Base-by-base conservation (phyloP, 1,139 yeast species). In the Scheffersomyces parashehatae region DNA sequence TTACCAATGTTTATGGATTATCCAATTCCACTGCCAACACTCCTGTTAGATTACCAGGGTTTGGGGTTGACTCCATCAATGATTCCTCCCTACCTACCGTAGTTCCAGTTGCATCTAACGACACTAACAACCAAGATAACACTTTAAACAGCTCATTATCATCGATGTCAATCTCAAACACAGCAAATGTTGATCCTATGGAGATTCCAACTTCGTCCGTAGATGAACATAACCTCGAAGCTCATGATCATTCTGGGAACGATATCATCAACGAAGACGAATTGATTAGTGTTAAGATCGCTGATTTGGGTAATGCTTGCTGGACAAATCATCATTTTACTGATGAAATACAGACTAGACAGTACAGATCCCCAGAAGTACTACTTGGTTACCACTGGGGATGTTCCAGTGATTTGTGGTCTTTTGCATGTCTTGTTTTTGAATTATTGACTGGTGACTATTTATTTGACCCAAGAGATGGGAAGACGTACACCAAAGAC, bases 341-440 rank as follows among this genome's bases (percentile, higher is more conserved):
- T 4, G 79, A 75, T 52, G 79, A 73, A 52, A 75, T 75, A 42
- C 80, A 75, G 58, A 75, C 80, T 9, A 60, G 80, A 43, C 80
- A 75, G 51, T 75, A 75, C 49, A 58, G 80, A 30, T 64, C 76
- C 1, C 80, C 80, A 1, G 80, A 75, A 52, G 75, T 74, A 2
- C 59, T 75, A 14, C 56, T 75, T 43, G 79, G 79, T 4, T 71
- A 72, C 50, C 77, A 73, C 47, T 75, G 80, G 80, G 80, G 80
- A 4, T 75, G 78, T 0, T 68, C 73, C 39, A 67, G 77, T 20
- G 80, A 75, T 54, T 58, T 75, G 45, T 75, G 80, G 80, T 71
- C 77, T 13, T 69, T 73, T 62, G 78, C 76, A 3, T 72, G 78
- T 47, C 59, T 75, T 39, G 62, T 72, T 4, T 75, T 75, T 51